Evolutionary conservation across 1,284 basidiomycete genomes (phyloP).

Genomic region (Austroboletus niveus): DNA sequence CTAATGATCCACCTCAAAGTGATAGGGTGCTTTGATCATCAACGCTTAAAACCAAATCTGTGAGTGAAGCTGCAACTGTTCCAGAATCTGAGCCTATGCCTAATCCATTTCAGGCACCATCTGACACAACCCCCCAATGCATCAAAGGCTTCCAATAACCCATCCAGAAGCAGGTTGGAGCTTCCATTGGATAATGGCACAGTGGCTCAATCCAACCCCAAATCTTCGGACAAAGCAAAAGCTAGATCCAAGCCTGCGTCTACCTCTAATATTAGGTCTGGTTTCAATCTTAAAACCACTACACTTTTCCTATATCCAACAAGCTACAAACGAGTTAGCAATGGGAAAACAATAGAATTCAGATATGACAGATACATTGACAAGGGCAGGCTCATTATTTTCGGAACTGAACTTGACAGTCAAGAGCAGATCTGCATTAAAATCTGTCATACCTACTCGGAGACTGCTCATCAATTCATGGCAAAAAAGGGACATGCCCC

Average conservation of each 20-base stretch:
- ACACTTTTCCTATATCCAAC: background rate
- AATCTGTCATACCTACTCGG: background rate
- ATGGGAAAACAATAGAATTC: background rate
- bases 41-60: too few species aligned
- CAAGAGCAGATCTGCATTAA: background rate
- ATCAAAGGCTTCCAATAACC: too few species aligned
- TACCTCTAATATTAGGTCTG: background rate
- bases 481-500: background rate
- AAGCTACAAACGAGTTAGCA: background rate
- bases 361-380: background rate
- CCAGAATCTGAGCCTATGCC: too few species aligned
- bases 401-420: background rate
- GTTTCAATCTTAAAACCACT: background rate
- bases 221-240: too few species aligned
- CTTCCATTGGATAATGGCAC: too few species aligned
- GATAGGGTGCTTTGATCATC: too few species aligned
- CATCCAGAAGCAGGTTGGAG: too few species aligned
- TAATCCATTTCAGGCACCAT: too few species aligned
- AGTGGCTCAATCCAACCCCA: too few species aligned
- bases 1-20: too few species aligned
- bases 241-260: background rate
- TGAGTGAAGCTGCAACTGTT: too few species aligned
- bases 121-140: too few species aligned
- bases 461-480: background rate
- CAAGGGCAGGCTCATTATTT: background rate